Evolutionary conservation across 768 basidiomycete genomes (phyloP).

Genomic region (Nidularia sp.): DNA sequence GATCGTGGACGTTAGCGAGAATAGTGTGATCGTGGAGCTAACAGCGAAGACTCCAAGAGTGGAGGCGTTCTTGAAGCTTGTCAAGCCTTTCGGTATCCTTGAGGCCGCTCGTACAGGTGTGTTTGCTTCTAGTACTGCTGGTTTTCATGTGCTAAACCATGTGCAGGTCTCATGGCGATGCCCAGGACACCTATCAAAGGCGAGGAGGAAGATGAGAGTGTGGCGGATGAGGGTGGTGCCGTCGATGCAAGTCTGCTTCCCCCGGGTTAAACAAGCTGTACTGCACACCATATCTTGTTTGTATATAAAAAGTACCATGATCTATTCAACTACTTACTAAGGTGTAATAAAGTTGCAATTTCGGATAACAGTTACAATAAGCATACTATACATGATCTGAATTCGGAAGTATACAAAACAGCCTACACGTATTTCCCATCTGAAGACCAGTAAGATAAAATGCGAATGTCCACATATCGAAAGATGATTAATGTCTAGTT

Average conservation of each 20-base stretch:
- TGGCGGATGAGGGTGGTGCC: conserved; percentile 42
- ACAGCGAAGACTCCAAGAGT: conserved; percentile 90
- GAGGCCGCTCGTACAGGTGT: conserved; percentile 92
- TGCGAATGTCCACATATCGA: too few species aligned
- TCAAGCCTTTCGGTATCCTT: conserved; percentile 93
- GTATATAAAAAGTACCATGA: background rate
- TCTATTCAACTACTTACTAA: too few species aligned
- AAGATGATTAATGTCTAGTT: too few species aligned
- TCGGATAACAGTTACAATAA: too few species aligned
- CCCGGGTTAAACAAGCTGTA: conserved; percentile 88
- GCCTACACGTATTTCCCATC: too few species aligned
- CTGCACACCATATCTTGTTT: background rate
- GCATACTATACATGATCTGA: too few species aligned
- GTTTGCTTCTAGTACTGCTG: conserved; percentile 15
- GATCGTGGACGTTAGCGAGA: conserved; percentile 92
- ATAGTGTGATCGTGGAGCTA: conserved; percentile 93
- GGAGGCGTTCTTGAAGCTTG: conserved; percentile 85
- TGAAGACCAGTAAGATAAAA: too few species aligned
- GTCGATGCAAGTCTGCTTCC: conserved; percentile 92
- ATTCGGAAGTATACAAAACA: too few species aligned
- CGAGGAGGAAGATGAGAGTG: conserved; percentile 47
- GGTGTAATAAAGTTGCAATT: too few species aligned
- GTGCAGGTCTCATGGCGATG: conserved; percentile 94
- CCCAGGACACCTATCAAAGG: conserved; percentile 88
- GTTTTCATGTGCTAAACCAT: conserved; percentile 3